Conservation (phyloP, 352 stramenopile species). For the Peronospora belbahrii region DNA sequence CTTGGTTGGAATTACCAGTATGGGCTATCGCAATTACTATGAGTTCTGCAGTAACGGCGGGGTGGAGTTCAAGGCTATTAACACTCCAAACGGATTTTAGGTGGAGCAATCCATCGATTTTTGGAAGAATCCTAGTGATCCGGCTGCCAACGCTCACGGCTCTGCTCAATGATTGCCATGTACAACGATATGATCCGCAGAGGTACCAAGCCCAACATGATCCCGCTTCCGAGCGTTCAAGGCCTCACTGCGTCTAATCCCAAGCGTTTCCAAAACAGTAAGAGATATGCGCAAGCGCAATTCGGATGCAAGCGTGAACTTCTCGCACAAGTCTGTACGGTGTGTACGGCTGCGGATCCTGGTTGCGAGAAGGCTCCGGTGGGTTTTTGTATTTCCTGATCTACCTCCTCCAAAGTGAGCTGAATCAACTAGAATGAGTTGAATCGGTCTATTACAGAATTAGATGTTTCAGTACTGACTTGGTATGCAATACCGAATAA, state of each 20-base stretch:
- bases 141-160: slow-evolving; percentile 41
- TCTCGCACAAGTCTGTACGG: slow-evolving; percentile 48
- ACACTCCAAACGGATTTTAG: slow-evolving; percentile 23
- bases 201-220: slow-evolving; percentile 34
- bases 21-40: slow-evolving; percentile 44
- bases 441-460: no score
- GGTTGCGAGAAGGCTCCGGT: slow-evolving; percentile 23
- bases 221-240: slow-evolving; percentile 29
- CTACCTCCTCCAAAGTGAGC: no score
- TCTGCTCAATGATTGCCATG: slow-evolving; percentile 36
- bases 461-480: no score
- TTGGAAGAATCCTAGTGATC: slow-evolving; percentile 46
- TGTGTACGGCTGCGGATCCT: slow-evolving; percentile 22
- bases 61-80: slow-evolving; percentile 40
- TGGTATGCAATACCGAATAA: no score
- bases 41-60: slow-evolving; percentile 52
- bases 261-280: slow-evolving; percentile 53
- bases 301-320: slow-evolving; percentile 47
- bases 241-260: slow-evolving; percentile 40
- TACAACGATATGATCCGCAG: slow-evolving; percentile 43
- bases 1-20: slow-evolving; percentile 58
- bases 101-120: slow-evolving; percentile 39
- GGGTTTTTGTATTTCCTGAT: no score
- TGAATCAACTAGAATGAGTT: no score
- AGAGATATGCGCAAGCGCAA: slow-evolving; percentile 29